Conservation (phyloP, 192 early-diverging fungal genomes). For the Umbelopsis isabellina region DNA sequence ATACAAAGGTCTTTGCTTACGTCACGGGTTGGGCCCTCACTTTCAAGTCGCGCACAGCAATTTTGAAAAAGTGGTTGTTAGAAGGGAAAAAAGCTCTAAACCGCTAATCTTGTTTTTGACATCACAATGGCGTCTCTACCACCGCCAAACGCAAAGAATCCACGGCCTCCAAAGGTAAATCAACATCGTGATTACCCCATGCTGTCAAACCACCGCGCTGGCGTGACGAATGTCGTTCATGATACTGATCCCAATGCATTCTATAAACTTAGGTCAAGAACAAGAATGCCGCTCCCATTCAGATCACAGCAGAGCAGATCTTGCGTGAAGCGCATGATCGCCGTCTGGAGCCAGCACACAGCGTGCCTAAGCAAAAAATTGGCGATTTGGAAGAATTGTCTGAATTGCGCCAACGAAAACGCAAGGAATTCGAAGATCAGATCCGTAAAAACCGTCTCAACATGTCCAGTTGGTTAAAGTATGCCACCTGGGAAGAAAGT, state of each 20-base stretch:
- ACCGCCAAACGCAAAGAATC: conserved; percentile 29
- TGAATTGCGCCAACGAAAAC: conserved; percentile 87
- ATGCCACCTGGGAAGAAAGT: conserved; percentile 94
- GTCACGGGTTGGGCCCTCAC: no score
- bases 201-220: no score
- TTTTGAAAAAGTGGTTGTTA: no score
- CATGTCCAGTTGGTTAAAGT: conserved; percentile 92
- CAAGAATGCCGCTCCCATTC: conserved; percentile 95
- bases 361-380: conserved; percentile 84
- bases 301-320: conserved; percentile 99
- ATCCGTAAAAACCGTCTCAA: conserved; percentile 85
- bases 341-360: conserved; percentile 61
- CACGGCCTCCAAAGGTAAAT: conserved; percentile 40
- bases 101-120: no score
- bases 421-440: conserved; percentile 94
- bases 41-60: no score
- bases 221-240: no score
- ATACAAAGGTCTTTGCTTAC: no score
- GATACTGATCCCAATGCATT: background rate
- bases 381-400: conserved; percentile 90
- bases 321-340: conserved; percentile 92
- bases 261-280: conserved; percentile 83
- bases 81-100: no score
- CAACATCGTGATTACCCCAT: no score
- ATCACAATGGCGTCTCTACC: conserved; percentile 7